A percentile compares a stretch with the other conserved stretches of the same genome.
Evolutionary conservation across 495 filamentous ascomycete species (phyloP).

Genomic region (Neurospora sp.): DNA sequence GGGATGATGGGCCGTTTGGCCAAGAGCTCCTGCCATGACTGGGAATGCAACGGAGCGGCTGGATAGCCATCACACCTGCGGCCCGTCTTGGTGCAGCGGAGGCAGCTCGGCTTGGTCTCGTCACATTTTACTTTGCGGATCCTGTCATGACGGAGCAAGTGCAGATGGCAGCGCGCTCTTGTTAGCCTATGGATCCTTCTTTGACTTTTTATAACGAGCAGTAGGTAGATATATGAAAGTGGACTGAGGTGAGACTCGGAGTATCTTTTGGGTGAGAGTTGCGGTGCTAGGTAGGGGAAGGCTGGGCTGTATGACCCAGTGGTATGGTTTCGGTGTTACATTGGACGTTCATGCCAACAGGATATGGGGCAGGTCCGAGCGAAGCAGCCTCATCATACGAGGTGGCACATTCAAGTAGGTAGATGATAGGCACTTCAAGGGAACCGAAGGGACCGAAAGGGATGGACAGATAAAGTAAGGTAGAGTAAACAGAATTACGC

Average conservation of each 20-base stretch:
- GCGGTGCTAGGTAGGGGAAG: neutral
- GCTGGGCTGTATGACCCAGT: neutral
- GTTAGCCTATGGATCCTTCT: neutral
- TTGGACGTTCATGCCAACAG: neutral
- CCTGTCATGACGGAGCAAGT: conserved; percentile 1
- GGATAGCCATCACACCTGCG: conserved; percentile 25
- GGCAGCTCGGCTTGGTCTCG: conserved; percentile 24
- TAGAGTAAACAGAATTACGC: conserved; percentile 6
- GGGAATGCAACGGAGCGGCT: conserved; percentile 5
- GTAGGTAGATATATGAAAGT: neutral
- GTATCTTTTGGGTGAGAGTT: neutral
- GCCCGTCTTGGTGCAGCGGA: conserved; percentile 19
- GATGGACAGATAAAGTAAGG: conserved; percentile 1
- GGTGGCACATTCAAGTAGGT: neutral
- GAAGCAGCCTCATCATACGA: neutral
- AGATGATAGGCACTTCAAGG: neutral
- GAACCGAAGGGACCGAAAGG: neutral
- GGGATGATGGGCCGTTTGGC: conserved; percentile 14
- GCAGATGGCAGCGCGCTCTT: neutral
- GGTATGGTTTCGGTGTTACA: neutral
- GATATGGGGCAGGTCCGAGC: conserved; percentile 7
- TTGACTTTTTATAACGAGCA: neutral
- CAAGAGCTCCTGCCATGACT: conserved; percentile 18
- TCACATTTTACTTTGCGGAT: conserved; percentile 31
- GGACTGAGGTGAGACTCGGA: neutral